phyloP scores from a whole-genome alignment of 1,284 basidiomycete genomes.

The Ganoderma multipileum region DNA sequence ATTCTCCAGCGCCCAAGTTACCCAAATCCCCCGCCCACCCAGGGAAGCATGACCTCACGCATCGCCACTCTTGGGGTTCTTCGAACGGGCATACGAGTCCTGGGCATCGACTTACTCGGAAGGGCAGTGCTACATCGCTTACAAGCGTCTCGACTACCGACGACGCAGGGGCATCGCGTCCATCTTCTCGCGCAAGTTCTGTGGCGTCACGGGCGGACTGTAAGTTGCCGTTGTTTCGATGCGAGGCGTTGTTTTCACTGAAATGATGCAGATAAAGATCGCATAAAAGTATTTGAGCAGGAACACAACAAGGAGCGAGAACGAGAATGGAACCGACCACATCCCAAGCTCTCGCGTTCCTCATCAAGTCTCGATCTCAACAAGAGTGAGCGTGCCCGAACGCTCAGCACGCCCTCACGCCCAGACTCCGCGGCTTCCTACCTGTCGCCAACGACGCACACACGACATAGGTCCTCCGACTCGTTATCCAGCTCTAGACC shows the following conservation, averaged over 20 bases:
- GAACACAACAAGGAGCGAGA: constrained; percentile 55
- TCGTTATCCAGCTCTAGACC: constrained; percentile 32
- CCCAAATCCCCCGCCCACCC: constrained; percentile 29
- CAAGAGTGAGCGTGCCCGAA: constrained; percentile 36
- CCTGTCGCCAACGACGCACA: constrained; percentile 28
- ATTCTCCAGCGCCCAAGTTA: constrained; percentile 30
- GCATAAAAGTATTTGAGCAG: constrained; percentile 47
- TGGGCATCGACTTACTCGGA: constrained; percentile 36
- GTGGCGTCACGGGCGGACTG: constrained; percentile 53
- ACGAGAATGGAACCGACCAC: constrained; percentile 62
- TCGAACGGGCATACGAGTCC: constrained; percentile 29
- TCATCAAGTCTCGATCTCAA: constrained; percentile 36
- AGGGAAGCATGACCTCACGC: constrained; percentile 19
- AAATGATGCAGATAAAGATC: constrained; percentile 48
- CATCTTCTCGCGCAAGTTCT: constrained; percentile 52
- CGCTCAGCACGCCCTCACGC: constrained; percentile 35
- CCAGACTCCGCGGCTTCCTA: constrained; percentile 37
- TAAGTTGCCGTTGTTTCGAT: constrained; percentile 38
- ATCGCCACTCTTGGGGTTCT: constrained; percentile 27
- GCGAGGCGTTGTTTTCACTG: constrained; percentile 10
- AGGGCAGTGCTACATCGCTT: constrained; percentile 45
- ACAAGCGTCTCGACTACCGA: constrained; percentile 44
- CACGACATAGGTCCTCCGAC: constrained; percentile 30
- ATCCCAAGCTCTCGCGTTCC: constrained; percentile 39
- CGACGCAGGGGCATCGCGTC: constrained; percentile 34